Evolutionary conservation across 176 grass and related monocot species (phyloP).

Genomic region (Alopecurus myosuroides): DNA sequence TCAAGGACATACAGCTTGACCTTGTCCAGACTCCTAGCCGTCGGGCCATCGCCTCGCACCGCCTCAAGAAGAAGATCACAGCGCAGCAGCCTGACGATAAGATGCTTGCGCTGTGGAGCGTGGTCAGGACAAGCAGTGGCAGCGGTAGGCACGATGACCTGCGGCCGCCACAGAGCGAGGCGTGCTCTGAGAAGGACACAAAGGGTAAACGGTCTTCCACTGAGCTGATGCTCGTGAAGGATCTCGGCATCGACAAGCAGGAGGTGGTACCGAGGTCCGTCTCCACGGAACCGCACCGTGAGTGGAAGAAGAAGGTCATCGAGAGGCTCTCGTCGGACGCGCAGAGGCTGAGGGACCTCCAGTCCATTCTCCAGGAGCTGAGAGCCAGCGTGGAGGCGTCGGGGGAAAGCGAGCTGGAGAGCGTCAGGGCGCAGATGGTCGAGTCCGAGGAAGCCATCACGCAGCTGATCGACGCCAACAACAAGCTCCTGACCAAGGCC

Average conservation of each 20-base stretch:
- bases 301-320: conserved; percentile 79
- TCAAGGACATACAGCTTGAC: conserved; percentile 93
- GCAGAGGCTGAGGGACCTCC: conserved; percentile 54
- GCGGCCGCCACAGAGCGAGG: conserved; percentile 30
- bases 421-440: conserved; percentile 48
- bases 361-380: conserved; percentile 57
- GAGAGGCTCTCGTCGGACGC: conserved; percentile 63
- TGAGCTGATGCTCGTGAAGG: conserved; percentile 66
- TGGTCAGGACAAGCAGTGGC: conserved; percentile 35
- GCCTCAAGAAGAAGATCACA: conserved; percentile 30
- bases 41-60: conserved; percentile 17
- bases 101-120: conserved; percentile 44
- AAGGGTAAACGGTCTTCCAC: conserved; percentile 36
- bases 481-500: conserved; percentile 69
- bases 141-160: conserved; percentile 17
- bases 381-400: conserved; percentile 45
- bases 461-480: conserved; percentile 74
- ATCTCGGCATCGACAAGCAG: conserved; percentile 74
- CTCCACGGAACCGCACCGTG: conserved; percentile 32
- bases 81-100: conserved; percentile 32
- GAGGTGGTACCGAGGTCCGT: conserved; percentile 36
- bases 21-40: conserved; percentile 64
- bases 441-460: conserved; percentile 63
- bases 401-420: conserved; percentile 44
- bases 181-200: conserved; percentile 12